Base-by-base conservation (phyloP, 2,329 filamentous ascomycete species). In the Colletotrichum spinosum region DNA sequence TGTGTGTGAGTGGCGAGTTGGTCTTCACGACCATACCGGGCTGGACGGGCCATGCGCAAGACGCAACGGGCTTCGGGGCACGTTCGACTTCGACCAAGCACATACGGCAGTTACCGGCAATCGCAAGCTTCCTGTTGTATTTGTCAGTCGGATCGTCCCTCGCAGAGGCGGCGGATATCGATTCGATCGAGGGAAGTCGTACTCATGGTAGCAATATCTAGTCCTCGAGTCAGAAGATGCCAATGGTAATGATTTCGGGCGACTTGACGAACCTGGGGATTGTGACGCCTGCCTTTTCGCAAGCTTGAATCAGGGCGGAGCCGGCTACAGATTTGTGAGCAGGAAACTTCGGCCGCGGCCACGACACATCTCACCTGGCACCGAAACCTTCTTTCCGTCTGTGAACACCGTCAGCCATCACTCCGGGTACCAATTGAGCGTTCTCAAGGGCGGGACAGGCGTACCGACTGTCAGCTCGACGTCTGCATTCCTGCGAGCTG, bases 91-190 rank as follows among this genome's bases (percentile, higher is more conserved):
- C 96, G 76, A 99, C 96, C 76, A 99, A 84, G 82, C 96, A 99
- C 96, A 99, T 99, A 84, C 96, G 94, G 81, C 96, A 99, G 83
- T 98, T 99, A 81, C 96, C 96, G 75, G 96, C 96, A 86, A 99
- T 97, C 91, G 97, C 94, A 72, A 99, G 88, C 84, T 99, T 98
- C 79, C 92, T 95, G 60, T 64, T 65, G 72, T 72, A 61, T 72
- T 77, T 75, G 77, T 86, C 75, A 86, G 83, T 72, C 52, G 55
- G 41, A 58, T 63, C 71, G 69, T 57, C 44, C 61, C 61, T 55
- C 52, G 61, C 10, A 55, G n/a, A 9, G 72, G 53, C 35, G 55
- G 25, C 37, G 72, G 55, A 70, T 72, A 72, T 70, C 62, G 69
- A 60, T 55, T 68, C 48, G 64, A 46, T 70, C 46, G 68, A 70